phyloP scores from a whole-genome alignment of 2,329 filamentous ascomycete genomes.

The Cercospora zeae-maydis region DNA sequence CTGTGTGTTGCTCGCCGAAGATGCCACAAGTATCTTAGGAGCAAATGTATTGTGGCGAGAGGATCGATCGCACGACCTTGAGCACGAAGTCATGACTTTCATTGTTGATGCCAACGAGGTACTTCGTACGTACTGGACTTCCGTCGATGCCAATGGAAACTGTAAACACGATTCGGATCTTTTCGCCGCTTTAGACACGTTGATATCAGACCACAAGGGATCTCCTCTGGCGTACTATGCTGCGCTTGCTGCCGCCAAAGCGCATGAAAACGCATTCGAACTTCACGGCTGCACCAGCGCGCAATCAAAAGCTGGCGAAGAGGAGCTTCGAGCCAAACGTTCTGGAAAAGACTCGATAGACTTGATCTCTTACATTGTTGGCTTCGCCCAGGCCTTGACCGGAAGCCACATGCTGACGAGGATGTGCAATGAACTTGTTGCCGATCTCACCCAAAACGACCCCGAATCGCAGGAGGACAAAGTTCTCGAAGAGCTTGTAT shows the following conservation, averaged over 20 bases:
- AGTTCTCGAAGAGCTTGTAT: conserved; percentile 46
- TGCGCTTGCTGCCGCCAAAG: conserved; percentile 39
- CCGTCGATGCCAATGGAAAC: not conserved
- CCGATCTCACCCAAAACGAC: conserved; percentile 54
- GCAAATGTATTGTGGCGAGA: conserved; percentile 53
- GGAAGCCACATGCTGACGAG: conserved; percentile 48
- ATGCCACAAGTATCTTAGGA: conserved; percentile 56
- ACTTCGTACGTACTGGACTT: conserved; percentile 42
- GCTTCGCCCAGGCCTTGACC: conserved; percentile 49
- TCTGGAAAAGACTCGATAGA: conserved; percentile 44
- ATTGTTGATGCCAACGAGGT: conserved; percentile 50
- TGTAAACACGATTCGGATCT: not conserved
- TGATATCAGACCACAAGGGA: conserved; percentile 11
- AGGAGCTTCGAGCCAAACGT: conserved; percentile 32
- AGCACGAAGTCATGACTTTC: conserved; percentile 52
- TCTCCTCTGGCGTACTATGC: conserved; percentile 40
- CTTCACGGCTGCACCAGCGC: conserved; percentile 40
- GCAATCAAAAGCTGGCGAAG: conserved; percentile 37
- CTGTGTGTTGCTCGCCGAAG: conserved; percentile 56
- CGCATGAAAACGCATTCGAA: conserved; percentile 42
- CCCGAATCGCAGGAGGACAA: conserved; percentile 33
- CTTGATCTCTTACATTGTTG: conserved; percentile 48
- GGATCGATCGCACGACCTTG: conserved; percentile 39
- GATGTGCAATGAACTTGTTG: conserved; percentile 59
- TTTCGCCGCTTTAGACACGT: not conserved